Evolutionary conservation across 192 early-diverging fungal genomes (phyloP).

Genomic region (Entophlyctis luteolus): DNA sequence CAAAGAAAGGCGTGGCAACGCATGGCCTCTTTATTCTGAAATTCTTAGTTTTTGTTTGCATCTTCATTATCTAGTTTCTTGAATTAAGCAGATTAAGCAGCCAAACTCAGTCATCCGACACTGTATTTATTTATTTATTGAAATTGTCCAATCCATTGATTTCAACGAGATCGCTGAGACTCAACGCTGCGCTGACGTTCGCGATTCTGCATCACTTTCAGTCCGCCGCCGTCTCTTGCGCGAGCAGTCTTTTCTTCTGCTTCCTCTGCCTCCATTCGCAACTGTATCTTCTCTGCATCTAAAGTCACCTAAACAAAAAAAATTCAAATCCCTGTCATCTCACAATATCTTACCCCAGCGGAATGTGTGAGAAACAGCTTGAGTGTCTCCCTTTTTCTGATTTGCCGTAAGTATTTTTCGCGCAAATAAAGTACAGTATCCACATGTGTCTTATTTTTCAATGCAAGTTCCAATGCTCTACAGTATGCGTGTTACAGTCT

Average conservation of each 20-base stretch:
- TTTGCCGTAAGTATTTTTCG: constrained; percentile 45
- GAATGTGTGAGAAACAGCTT: constrained; percentile 51
- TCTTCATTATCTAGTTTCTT: no score
- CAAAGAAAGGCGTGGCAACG: no score
- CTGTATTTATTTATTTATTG: no score
- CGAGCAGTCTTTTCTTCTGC: constrained; percentile 16
- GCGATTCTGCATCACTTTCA: no score
- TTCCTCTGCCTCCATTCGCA: constrained; percentile 46
- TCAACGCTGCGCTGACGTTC: no score
- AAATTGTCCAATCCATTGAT: no score
- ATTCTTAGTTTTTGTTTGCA: no score
- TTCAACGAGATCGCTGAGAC: no score
- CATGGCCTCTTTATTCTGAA: no score
- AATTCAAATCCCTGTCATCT: not conserved
- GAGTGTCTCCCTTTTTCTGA: constrained; percentile 42
- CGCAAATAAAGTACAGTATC: constrained; percentile 56
- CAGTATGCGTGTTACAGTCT: constrained; percentile 1
- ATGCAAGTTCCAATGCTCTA: constrained; percentile 55
- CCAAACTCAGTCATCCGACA: no score
- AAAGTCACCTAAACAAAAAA: constrained; percentile 22
- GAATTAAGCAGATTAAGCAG: no score
- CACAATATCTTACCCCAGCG: constrained; percentile 30
- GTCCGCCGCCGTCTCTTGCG: not conserved
- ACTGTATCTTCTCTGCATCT: constrained; percentile 44
- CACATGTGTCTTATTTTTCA: constrained; percentile 61